These are phyloP conservation scores for Licmophora abbreviata DNA, from an alignment of 108 stramenopile genomes.

Conservation along the genomic window DNA sequence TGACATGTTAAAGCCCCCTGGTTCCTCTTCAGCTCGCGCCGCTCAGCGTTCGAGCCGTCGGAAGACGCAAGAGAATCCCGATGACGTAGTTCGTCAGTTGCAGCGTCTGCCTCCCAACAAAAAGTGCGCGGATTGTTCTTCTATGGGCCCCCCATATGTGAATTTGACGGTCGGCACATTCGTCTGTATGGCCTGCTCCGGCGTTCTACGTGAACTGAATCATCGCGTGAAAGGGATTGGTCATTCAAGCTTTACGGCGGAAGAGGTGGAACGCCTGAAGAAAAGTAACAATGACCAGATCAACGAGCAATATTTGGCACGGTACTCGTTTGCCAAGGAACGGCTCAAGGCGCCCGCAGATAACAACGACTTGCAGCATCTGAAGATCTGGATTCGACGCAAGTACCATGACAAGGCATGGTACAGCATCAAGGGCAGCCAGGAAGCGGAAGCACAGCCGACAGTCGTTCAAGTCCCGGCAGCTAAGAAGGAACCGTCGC, in stretches of 20 bases:
- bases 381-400: conserved; percentile 61
- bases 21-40: conserved; percentile 16
- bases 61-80: conserved; percentile 30
- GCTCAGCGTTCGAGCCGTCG: conserved; percentile 18
- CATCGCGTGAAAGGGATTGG: conserved; percentile 74
- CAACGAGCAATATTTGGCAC: conserved; percentile 57
- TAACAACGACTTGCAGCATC: conserved; percentile 46
- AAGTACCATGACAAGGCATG: conserved; percentile 71
- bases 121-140: conserved; percentile 63
- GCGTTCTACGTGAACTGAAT: conserved; percentile 75
- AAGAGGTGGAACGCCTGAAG: conserved; percentile 45
- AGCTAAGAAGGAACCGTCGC: conserved; percentile 3
- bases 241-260: conserved; percentile 65
- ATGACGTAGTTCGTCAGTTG: conserved; percentile 33
- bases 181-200: conserved; percentile 70
- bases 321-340: conserved; percentile 38
- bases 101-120: conserved; percentile 62
- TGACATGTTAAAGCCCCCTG: conserved; percentile 34
- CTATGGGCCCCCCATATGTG: conserved; percentile 69
- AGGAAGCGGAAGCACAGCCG: conserved; percentile 13
- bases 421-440: conserved; percentile 16
- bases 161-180: conserved; percentile 70
- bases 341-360: conserved; percentile 44
- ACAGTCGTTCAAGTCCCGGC: conserved; percentile 31
- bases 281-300: conserved; percentile 56